Evolutionary conservation across 2,329 filamentous ascomycete genomes (phyloP).

Genomic region (Canariomyces notabilis): DNA sequence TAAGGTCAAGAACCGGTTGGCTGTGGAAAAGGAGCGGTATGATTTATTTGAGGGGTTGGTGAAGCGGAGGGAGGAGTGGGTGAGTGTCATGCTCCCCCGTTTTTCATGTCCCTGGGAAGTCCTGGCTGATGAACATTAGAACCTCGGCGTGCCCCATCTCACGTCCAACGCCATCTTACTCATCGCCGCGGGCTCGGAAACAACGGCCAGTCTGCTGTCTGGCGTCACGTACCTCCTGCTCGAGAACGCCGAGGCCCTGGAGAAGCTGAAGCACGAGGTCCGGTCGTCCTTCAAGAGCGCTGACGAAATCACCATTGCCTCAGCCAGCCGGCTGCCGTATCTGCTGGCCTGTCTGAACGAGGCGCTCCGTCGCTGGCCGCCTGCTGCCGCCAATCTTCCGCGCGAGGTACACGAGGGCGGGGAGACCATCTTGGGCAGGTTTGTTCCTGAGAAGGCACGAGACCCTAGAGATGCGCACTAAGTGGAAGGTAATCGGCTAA

Average conservation of each 20-base stretch:
- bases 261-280: conserved; percentile 32
- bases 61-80: conserved; percentile 7
- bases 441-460: background rate
- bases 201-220: conserved; percentile 18
- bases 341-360: conserved; percentile 1
- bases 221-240: conserved; percentile 29
- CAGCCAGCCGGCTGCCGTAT: background rate
- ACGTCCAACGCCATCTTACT: conserved; percentile 13
- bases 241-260: conserved; percentile 27
- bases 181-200: conserved; percentile 22
- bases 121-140: background rate
- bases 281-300: background rate
- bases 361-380: background rate
- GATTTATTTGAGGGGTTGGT: conserved; percentile 13
- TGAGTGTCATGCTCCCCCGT: background rate
- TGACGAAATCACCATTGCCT: conserved; percentile 2
- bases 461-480: conserved; percentile 31
- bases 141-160: conserved; percentile 1
- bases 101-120: background rate
- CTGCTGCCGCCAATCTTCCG: background rate
- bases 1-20: conserved; percentile 5
- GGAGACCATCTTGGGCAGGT: background rate
- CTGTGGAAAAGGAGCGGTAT: conserved; percentile 4
- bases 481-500: conserved; percentile 21
- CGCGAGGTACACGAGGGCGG: conserved; percentile 21